These are phyloP conservation scores for Basidiobolus meristosporus DNA, from an alignment of 371 early-diverging fungal genomes.

Conservation along the genomic window DNA sequence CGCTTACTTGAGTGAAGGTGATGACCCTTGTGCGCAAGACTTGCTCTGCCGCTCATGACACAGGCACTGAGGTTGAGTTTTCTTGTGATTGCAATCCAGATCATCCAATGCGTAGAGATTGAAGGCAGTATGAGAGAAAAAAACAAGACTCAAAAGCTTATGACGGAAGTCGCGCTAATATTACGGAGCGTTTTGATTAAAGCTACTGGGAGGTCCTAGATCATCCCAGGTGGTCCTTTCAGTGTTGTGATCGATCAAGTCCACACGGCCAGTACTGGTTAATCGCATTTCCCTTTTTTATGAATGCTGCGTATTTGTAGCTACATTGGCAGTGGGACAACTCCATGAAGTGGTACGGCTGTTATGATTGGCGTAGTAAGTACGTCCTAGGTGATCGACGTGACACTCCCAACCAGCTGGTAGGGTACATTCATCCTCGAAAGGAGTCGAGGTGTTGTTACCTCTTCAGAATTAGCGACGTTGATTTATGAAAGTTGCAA, in stretches of 20 bases:
- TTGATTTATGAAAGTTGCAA: too few species aligned
- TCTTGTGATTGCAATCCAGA: too few species aligned
- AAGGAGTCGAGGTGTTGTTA: conserved; percentile 12
- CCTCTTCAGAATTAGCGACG: conserved; percentile 1
- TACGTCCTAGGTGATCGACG: conserved; percentile 36
- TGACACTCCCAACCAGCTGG: conserved; percentile 58
- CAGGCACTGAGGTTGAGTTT: too few species aligned
- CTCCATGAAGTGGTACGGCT: conserved; percentile 53
- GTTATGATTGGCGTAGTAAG: conserved; percentile 57
- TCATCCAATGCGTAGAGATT: too few species aligned
- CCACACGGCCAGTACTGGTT: conserved; percentile 75
- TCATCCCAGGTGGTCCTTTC: conserved; percentile 93
- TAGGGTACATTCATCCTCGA: conserved; percentile 36
- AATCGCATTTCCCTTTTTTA: conserved; percentile 80
- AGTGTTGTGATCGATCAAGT: conserved; percentile 89
- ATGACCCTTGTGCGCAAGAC: too few species aligned
- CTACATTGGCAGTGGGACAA: conserved; percentile 14
- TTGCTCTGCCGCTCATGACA: too few species aligned
- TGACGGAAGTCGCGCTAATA: conserved; percentile 95
- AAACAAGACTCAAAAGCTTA: too few species aligned
- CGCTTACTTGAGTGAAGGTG: too few species aligned
- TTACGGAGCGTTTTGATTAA: conserved; percentile 87
- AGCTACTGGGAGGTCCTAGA: conserved; percentile 80
- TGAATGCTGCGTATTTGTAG: not conserved
- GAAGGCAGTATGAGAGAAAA: too few species aligned